Evolutionary conservation across 2,329 filamentous ascomycete genomes (phyloP), one percentile per base, ranked within the genome.

Genomic region (Aspergillus costaricaensis): DNA sequence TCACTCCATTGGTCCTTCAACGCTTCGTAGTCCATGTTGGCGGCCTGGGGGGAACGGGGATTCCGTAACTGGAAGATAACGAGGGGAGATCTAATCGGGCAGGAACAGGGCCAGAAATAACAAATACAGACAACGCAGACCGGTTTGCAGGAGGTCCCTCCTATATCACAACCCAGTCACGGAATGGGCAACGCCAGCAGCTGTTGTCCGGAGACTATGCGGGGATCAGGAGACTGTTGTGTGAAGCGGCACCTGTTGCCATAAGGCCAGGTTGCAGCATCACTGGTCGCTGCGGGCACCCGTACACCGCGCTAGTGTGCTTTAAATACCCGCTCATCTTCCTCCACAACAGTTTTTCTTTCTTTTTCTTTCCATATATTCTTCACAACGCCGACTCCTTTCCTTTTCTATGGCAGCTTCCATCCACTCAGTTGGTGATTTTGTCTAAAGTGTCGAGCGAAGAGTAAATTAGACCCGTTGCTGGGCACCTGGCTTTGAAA

Each of bases 1-100:
- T 97, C 92, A 73, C 89, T 92, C 93, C 93, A 97, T 81, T 94
- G 90, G 80, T 97, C 93, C 81, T 97, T 97, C 68, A 96, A 82
- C 68, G 88, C 85, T 78, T 97, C 93, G 83, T 92, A 96, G 77
- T 96, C 93, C 92, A 96, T 96, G 64, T 65, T 82, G 70, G 59
- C 59, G 62, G 64, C 62, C 63, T 59, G 59, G 58, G 44, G 63
- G 63, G 65, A 57, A 53, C 61, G 63, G 64, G 64, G 63, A 62
- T 57, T 67, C 58, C 67, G 65, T 65, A 54, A 55, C 63, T 68
- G 64, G 68, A 59, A 60, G 66, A 69, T 68, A 23, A 66, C 51
- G 70, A 70, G 65, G 64, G 65, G 65, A 19, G 43, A 44, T 58
- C 57, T 60, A 62, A 60, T 48, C 60, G 64, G 63, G 62, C 48